Base-by-base conservation (phyloP, 768 basidiomycete genomes). In the Floccularia luteovirens region DNA sequence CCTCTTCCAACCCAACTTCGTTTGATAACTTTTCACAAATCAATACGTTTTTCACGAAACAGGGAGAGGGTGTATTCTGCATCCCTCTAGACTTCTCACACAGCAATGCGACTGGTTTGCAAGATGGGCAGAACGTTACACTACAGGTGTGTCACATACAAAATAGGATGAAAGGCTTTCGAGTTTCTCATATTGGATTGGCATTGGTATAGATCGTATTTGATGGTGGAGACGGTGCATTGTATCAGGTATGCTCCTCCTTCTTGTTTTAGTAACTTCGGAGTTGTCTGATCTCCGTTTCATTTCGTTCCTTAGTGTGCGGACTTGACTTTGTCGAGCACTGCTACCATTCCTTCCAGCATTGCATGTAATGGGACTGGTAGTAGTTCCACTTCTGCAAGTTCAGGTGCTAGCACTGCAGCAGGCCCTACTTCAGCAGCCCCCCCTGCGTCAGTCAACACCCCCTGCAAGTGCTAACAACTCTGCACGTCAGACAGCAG, bases 91-190 rank as follows among this genome's bases (percentile, higher is more conserved):
- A 87, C 55, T 61, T 90, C 37, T 54, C 64, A 1, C 50, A 60
- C 0, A 61, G 75, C n/a, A 66, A 70, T 28, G 63, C 65, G 24
- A 61, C 86, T 21, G 55, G 61, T 24, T 53, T 84, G 36, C 56
- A 61, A 39, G 68, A 80, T 43, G 85, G 87, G 6, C 67, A 75
- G 14, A 81, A 87, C 46, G 79, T 86, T 27, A 90, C 90, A 1
- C 62, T 91, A 35, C 79, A 85, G 58, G 63, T 65, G 39, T 38
- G 53, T 35, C 23, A 14, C 6, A 24, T 34, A 25, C 20, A n/a
- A 17, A 19, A 4, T 36, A 23, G 11, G 25, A 24, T 25, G n/a
- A 16, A 14, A 4, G n/a, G 27, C 1, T 21, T 17, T 30, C 31
- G n/a, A n/a, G n/a, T 31, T n/a, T 24, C 20, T 22, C 19, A 13